These are phyloP conservation scores for Leptosphaerulina australis DNA, from an alignment of 2,329 filamentous ascomycete species.

Conservation along the genomic window DNA sequence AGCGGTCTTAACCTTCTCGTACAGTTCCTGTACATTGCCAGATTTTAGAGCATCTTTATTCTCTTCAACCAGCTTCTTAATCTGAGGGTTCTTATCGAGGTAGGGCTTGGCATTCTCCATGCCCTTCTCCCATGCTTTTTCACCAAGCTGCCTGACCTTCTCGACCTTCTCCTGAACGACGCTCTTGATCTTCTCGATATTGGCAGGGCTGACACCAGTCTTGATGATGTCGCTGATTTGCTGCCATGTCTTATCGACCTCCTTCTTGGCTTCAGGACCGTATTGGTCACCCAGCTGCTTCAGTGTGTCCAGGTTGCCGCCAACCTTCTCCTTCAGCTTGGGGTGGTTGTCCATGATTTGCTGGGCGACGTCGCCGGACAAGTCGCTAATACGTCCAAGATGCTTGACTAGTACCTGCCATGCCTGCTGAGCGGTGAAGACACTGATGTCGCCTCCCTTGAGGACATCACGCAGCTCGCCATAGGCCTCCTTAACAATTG, in stretches of 20 bases:
- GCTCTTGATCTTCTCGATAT: slow-evolving; percentile 61
- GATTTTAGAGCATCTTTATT: slow-evolving; percentile 72
- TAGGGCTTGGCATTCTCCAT: slow-evolving; percentile 73
- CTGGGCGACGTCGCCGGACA: slow-evolving; percentile 66
- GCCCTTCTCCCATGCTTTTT: slow-evolving; percentile 74
- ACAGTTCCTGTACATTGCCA: slow-evolving; percentile 69
- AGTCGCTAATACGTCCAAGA: slow-evolving; percentile 62
- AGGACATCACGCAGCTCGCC: slow-evolving; percentile 67
- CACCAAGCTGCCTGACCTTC: slow-evolving; percentile 69
- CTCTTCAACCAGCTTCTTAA: slow-evolving; percentile 74
- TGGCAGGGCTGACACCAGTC: slow-evolving; percentile 64
- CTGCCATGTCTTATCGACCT: slow-evolving; percentile 73
- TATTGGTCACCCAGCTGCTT: slow-evolving; percentile 72
- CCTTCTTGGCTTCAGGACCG: slow-evolving; percentile 77
- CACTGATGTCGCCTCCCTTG: slow-evolving; percentile 64
- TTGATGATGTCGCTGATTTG: slow-evolving; percentile 69
- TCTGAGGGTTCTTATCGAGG: slow-evolving; percentile 76
- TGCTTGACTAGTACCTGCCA: slow-evolving; percentile 69
- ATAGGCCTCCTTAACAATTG: slow-evolving; percentile 71
- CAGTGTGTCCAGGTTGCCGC: slow-evolving; percentile 69
- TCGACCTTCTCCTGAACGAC: slow-evolving; percentile 73
- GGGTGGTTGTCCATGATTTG: slow-evolving; percentile 77
- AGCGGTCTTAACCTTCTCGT: slow-evolving; percentile 66
- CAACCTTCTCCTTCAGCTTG: slow-evolving; percentile 72
- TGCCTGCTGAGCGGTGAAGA: slow-evolving; percentile 66